phyloP scores from a whole-genome alignment of 2,329 filamentous ascomycete species.

The Alternaria arbusti region DNA sequence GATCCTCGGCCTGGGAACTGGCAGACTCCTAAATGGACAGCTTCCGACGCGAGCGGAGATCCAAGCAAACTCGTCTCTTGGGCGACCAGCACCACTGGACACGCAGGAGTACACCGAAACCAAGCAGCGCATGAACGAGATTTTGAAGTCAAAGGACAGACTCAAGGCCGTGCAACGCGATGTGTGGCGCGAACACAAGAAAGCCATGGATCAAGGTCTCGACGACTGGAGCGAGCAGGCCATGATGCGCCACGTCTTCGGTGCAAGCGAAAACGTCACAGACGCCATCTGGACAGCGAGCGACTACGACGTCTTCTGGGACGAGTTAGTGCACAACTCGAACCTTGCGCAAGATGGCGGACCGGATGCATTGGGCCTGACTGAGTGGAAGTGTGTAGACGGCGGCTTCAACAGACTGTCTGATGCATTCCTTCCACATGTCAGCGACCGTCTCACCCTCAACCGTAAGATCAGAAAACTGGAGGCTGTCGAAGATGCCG shows the following conservation, averaged over 20 bases:
- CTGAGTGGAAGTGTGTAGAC: background rate
- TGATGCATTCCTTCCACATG: background rate
- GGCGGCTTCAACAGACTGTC: background rate
- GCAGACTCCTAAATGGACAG: background rate
- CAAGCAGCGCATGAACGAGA: background rate
- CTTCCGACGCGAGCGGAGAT: background rate
- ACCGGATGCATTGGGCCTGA: background rate
- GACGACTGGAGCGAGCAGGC: background rate
- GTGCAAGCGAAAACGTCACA: background rate
- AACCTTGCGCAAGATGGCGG: background rate
- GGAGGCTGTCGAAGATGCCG: background rate
- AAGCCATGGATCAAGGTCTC: background rate
- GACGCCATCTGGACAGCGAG: background rate
- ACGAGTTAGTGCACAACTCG: slow-evolving; percentile 1
- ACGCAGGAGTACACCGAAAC: background rate
- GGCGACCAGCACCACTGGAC: background rate
- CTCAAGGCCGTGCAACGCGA: background rate
- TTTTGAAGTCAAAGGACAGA: background rate
- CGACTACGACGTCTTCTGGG: slow-evolving; percentile 8
- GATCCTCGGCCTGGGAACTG: background rate
- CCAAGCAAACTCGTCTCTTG: background rate
- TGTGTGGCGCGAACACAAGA: background rate
- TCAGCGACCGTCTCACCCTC: background rate
- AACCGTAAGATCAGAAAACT: background rate
- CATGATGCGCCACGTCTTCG: background rate